phyloP scores from a whole-genome alignment of 805 yeast genomes.

The Zygotorulaspora florentina region DNA sequence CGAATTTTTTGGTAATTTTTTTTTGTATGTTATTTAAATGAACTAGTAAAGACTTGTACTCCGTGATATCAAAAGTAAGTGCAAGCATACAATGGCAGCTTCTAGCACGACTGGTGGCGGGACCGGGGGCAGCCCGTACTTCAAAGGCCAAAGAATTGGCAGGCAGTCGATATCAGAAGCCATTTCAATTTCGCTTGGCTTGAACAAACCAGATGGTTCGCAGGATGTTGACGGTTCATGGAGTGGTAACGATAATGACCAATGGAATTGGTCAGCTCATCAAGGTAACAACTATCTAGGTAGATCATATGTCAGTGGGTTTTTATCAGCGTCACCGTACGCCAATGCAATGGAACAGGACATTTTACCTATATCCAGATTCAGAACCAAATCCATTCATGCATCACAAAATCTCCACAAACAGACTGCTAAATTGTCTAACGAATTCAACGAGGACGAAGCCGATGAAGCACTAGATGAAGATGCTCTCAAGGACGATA shows the following conservation, averaged over 20 bases:
- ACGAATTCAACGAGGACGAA: conserved; percentile 23
- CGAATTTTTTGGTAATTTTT: no score
- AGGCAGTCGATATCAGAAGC: conserved; percentile 28
- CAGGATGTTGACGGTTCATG: conserved; percentile 4
- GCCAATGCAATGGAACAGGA: conserved; percentile 7
- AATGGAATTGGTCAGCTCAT: conserved; percentile 6
- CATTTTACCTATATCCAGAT: conserved; percentile 14
- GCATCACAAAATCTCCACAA: conserved; percentile 28
- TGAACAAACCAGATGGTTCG: conserved; percentile 19
- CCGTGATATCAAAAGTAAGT: no score
- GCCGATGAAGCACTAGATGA: conserved; percentile 16
- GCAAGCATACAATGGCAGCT: no score
- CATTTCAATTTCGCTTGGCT: conserved; percentile 31
- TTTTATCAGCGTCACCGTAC: conserved; percentile 22
- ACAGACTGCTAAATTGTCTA: conserved; percentile 34
- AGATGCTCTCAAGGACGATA: conserved; percentile 12
- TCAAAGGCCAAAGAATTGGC: conserved; percentile 4
- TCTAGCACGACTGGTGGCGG: not conserved
- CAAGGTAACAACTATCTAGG: conserved; percentile 23
- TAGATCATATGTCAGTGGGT: conserved; percentile 30
- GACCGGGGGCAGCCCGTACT: not conserved
- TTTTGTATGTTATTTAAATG: no score
- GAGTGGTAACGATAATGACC: conserved; percentile 3
- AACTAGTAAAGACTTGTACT: no score
- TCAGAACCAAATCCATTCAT: conserved; percentile 23